Base-by-base conservation (phyloP, 1,284 basidiomycete genomes). In the Fistulinella cinereoalba region DNA sequence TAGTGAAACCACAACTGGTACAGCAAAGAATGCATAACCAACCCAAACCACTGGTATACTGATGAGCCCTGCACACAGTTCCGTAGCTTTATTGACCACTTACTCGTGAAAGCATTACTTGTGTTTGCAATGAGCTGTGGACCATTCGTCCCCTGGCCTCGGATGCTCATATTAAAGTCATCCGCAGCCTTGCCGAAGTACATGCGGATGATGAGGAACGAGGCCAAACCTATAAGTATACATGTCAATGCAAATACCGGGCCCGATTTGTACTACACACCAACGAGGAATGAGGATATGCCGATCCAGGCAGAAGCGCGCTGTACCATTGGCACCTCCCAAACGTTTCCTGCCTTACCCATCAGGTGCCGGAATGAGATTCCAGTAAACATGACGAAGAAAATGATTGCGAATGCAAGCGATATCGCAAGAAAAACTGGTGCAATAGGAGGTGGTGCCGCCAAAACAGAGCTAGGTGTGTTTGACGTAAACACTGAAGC, bases 111-210 rank as follows among this genome's bases (percentile, higher is more conserved):
- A 9, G 79, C 87, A 56, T 88, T 89, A 53, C 83, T 76, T 22
- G 74, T 71, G n/a, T 68, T 63, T 28, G 88, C 87, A 43, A 81
- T 69, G 34, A 90, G 69, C 39, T 79, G 67, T 2, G 85, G 81
- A 2, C 75, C 80, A 40, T 72, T 66, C 5, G 61, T 52, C 22
- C 80, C 82, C 49, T 75, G 73, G 19, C 73, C 62, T 24, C 68
- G 54, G 49, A 90, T 80, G 41, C 71, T 78, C 37, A 68, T 64
- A 62, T 90, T 89, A 67, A 90, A 89, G 57, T 89, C 86, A 46
- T 83, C 76, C 2, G 83, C 79, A 2, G 85, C 79, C 64, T 88
- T 88, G 22, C 81, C 87, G 51, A 87, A 86, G 80, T 85, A 89
- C 77, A 90, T 86, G 53, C 85, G 80, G 47, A 85, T 67, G 48